Percentiles rank a stretch among this genome's conserved stretches.
Conservation (phyloP, 2,329 filamentous ascomycete genomes). For the Aaosphaeria arxii region DNA sequence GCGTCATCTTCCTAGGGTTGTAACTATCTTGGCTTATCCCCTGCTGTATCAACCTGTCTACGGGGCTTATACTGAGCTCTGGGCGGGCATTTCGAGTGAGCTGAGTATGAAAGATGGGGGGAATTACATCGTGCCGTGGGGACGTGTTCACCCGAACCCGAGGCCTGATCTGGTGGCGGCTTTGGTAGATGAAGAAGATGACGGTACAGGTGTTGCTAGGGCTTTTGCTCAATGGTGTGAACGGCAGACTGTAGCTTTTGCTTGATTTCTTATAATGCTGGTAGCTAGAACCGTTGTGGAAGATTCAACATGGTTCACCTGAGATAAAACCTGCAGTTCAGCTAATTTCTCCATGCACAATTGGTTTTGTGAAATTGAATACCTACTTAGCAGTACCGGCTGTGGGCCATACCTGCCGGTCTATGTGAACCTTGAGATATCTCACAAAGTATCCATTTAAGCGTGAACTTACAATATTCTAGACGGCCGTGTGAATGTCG, state of each 20-base stretch:
- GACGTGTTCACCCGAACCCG: conserved; percentile 12
- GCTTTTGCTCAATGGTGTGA: conserved; percentile 16
- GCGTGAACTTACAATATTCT: too few relatives aligned
- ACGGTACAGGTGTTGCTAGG: conserved; percentile 5
- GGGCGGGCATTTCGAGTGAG: conserved; percentile 13
- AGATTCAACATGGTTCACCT: too few relatives aligned
- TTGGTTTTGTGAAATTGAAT: too few relatives aligned
- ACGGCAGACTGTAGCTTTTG: conserved; percentile 1
- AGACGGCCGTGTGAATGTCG: too few relatives aligned
- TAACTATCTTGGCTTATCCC: conserved; percentile 4
- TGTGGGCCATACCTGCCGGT: too few relatives aligned
- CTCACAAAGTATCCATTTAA: too few relatives aligned
- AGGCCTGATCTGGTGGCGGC: conserved; percentile 5
- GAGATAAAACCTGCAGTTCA: too few relatives aligned
- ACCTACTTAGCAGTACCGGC: too few relatives aligned
- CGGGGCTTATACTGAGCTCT: conserved; percentile 17
- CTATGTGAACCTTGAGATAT: too few relatives aligned
- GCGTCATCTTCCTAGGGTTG: conserved; percentile 3
- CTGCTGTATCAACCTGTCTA: conserved; percentile 2
- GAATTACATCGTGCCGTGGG: conserved; percentile 17
- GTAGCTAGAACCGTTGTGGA: too few relatives aligned
- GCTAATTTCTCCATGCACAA: too few relatives aligned
- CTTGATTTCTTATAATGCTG: too few relatives aligned
- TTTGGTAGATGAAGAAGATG: conserved; percentile 1
- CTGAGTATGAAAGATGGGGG: conserved; percentile 5